These are phyloP conservation scores for Magnusiomyces sp. DNA, from an alignment of 1,139 yeast genomes.

Conservation along the genomic window DNA sequence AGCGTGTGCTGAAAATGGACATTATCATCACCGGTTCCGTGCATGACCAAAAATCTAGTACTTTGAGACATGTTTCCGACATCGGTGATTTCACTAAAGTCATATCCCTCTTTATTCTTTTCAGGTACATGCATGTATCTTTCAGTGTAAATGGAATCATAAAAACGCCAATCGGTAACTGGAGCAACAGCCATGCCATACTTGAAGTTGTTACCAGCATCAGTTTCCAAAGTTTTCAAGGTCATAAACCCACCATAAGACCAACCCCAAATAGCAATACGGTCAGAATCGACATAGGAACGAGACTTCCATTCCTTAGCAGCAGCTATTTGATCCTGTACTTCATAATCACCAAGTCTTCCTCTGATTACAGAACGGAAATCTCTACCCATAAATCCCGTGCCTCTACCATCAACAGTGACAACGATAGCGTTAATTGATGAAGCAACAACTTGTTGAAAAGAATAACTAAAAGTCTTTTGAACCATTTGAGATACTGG, in stretches of 20 bases:
- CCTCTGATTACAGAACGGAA: slow-evolving; percentile 59
- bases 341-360: slow-evolving; percentile 79
- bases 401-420: slow-evolving; percentile 89
- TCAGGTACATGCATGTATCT: slow-evolving; percentile 72
- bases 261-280: slow-evolving; percentile 96
- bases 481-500: slow-evolving; percentile 80
- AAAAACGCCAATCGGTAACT: slow-evolving; percentile 72
- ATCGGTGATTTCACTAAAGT: slow-evolving; percentile 36
- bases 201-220: slow-evolving; percentile 55
- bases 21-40: slow-evolving; percentile 96
- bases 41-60: slow-evolving; percentile 71
- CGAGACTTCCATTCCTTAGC: slow-evolving; percentile 51
- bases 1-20: slow-evolving; percentile 88
- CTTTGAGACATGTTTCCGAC: slow-evolving; percentile 47
- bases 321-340: slow-evolving; percentile 65
- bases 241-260: slow-evolving; percentile 81
- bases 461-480: slow-evolving; percentile 47
- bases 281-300: slow-evolving; percentile 48
- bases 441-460: slow-evolving; percentile 64
- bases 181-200: slow-evolving; percentile 89
- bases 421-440: slow-evolving; percentile 65
- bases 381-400: slow-evolving; percentile 82
- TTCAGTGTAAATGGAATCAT: slow-evolving; percentile 83
- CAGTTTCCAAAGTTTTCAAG: slow-evolving; percentile 64
- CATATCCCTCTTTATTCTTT: slow-evolving; percentile 45